Percentiles rank a stretch among this genome's conserved stretches.
Conservation (phyloP, 2,329 filamentous ascomycete species). For the Pyrenophora seminiperda region DNA sequence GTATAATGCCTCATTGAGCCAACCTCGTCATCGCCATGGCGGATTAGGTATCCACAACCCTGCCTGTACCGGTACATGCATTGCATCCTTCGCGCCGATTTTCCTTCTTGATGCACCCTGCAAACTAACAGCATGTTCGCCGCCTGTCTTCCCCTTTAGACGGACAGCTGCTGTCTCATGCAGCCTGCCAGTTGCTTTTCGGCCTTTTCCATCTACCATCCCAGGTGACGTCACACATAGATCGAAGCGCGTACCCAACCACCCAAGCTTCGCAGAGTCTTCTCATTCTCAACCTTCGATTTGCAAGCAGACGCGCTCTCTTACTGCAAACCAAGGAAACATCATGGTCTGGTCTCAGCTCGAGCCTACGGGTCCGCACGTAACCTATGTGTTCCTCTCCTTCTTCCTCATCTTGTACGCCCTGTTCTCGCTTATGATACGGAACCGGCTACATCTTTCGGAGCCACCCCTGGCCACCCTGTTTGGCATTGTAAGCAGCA, state of each 20-base stretch:
- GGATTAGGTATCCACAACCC: background rate
- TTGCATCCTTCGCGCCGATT: constrained; percentile 7
- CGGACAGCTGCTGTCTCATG: background rate
- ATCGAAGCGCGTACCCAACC: background rate
- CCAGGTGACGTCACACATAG: constrained; percentile 3
- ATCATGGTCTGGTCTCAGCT: constrained; percentile 52
- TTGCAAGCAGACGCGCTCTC: background rate
- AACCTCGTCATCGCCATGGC: constrained; percentile 4
- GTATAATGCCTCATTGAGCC: background rate
- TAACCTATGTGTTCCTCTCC: constrained; percentile 53
- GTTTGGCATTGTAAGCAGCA: constrained; percentile 46
- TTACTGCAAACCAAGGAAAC: background rate
- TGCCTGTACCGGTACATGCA: background rate
- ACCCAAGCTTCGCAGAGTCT: constrained; percentile 11
- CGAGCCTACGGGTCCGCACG: constrained; percentile 53
- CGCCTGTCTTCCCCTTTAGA: background rate
- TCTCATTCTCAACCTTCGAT: constrained; percentile 5
- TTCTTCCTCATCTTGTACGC: constrained; percentile 54
- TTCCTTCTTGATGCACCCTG: background rate
- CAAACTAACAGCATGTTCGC: background rate
- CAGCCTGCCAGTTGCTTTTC: background rate
- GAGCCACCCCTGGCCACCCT: constrained; percentile 56
- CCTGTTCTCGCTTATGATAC: constrained; percentile 53
- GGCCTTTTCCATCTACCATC: constrained; percentile 1
- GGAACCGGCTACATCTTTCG: constrained; percentile 56